Conservation (phyloP, 495 filamentous ascomycete genomes). For the Neohortaea acidophila region DNA sequence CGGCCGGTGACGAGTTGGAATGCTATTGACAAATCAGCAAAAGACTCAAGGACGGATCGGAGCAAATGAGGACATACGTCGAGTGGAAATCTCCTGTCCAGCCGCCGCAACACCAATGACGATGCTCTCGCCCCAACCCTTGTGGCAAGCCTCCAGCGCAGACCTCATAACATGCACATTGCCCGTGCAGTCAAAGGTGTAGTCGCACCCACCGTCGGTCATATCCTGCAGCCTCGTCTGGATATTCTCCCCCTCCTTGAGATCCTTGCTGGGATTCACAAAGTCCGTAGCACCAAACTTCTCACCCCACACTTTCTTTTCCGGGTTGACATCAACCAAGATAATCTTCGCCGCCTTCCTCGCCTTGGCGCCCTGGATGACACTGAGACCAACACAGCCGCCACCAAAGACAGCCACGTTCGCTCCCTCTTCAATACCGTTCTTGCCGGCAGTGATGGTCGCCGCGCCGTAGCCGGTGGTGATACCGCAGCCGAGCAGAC, state of each 20-base stretch:
- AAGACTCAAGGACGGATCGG: conserved; percentile 6
- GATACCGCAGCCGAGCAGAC: conserved; percentile 92
- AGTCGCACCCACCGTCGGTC: conserved; percentile 98
- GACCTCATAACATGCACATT: conserved; percentile 93
- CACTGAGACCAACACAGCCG: conserved; percentile 86
- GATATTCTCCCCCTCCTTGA: conserved; percentile 57
- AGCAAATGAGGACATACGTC: conserved; percentile 51
- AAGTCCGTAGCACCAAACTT: conserved; percentile 97
- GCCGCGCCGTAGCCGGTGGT: conserved; percentile 97
- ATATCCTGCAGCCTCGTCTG: conserved; percentile 88
- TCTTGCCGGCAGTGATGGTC: conserved; percentile 65
- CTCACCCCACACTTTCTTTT: conserved; percentile 77
- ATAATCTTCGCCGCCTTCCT: conserved; percentile 82
- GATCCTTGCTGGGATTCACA: conserved; percentile 67
- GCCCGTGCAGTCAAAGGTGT: conserved; percentile 98
- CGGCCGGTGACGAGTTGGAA: conserved; percentile 98
- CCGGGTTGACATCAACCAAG: conserved; percentile 84
- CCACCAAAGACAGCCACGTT: conserved; percentile 92
- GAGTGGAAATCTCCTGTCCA: conserved; percentile 88
- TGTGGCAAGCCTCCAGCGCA: conserved; percentile 94
- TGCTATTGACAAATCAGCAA: conserved; percentile 37
- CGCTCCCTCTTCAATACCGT: conserved; percentile 59
- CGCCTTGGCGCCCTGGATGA: conserved; percentile 88
- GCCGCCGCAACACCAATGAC: conserved; percentile 96
- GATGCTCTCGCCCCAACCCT: conserved; percentile 97